These are phyloP conservation scores for Protomyces inouyei DNA, from an alignment of 1,139 yeast genomes.

Conservation along the genomic window DNA sequence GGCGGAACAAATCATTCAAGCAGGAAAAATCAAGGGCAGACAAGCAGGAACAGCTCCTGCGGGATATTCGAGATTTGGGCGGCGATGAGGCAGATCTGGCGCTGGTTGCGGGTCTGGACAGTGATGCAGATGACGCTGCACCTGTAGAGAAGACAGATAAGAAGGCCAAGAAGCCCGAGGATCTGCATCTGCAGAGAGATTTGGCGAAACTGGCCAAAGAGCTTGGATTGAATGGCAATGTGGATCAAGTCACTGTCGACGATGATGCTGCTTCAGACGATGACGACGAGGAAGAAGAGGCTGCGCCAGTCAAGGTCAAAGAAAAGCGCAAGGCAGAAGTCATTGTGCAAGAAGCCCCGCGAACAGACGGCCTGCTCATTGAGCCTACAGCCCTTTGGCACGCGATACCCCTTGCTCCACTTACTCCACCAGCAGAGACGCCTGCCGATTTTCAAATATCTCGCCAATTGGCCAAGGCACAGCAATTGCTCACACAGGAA, in stretches of 20 bases:
- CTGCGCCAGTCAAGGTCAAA: slow-evolving; percentile 41
- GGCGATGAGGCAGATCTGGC: slow-evolving; percentile 64
- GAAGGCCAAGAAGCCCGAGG: slow-evolving; percentile 52
- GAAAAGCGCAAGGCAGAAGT: slow-evolving; percentile 34
- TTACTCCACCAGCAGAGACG: slow-evolving; percentile 34
- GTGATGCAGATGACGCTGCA: slow-evolving; percentile 43
- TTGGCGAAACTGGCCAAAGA: slow-evolving; percentile 43
- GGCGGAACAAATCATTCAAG: slow-evolving; percentile 17
- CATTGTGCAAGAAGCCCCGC: slow-evolving; percentile 6
- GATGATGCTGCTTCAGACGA: slow-evolving; percentile 39
- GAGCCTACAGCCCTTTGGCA: slow-evolving; percentile 22
- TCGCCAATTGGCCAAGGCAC: slow-evolving; percentile 61
- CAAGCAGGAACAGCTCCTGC: slow-evolving; percentile 27
- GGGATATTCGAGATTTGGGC: slow-evolving; percentile 48
- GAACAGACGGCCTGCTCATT: slow-evolving; percentile 7
- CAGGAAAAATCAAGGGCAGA: slow-evolving; percentile 2
- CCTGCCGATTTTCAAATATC: slow-evolving; percentile 51
- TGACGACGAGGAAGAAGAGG: slow-evolving; percentile 35
- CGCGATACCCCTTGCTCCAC: slow-evolving; percentile 7
- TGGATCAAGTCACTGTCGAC: slow-evolving; percentile 60
- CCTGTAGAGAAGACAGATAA: slow-evolving; percentile 40
- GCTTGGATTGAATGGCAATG: slow-evolving; percentile 52
- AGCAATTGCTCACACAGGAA: slow-evolving; percentile 61
- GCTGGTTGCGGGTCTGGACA: slow-evolving; percentile 48
- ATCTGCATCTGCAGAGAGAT: slow-evolving; percentile 52